Percentiles rank a stretch among this genome's conserved stretches.
Conservation (phyloP, 495 filamentous ascomycete genomes). For the Durotheca rogersii region DNA sequence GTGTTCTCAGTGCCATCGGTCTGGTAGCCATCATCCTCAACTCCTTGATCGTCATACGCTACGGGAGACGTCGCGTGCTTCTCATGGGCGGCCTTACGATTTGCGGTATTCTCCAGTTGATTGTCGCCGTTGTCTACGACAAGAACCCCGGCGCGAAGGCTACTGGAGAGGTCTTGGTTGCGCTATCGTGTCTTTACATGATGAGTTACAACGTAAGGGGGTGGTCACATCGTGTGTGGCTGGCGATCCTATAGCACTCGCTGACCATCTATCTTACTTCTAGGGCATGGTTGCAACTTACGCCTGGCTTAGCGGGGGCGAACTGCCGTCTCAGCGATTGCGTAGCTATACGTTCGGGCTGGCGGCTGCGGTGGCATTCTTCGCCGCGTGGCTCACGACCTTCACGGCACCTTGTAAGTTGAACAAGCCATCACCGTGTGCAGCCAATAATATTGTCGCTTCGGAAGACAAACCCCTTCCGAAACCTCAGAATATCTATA, state of each 20-base stretch:
- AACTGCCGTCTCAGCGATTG: conserved; percentile 47
- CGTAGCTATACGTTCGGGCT: conserved; percentile 50
- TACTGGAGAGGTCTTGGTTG: conserved; percentile 48
- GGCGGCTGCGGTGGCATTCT: conserved; percentile 44
- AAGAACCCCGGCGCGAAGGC: conserved; percentile 40
- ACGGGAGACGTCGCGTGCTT: conserved; percentile 49
- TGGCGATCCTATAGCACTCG: too few relatives aligned
- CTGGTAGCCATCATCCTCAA: conserved; percentile 51
- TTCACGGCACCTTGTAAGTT: conserved; percentile 49
- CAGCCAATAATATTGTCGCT: too few relatives aligned
- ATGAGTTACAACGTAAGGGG: conserved; percentile 49
- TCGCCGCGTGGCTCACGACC: conserved; percentile 50
- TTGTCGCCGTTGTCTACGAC: conserved; percentile 49
- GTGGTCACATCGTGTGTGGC: too few relatives aligned
- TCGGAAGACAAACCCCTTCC: too few relatives aligned
- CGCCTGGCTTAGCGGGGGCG: conserved; percentile 52
- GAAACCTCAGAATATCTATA: too few relatives aligned
- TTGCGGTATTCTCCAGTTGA: conserved; percentile 48
- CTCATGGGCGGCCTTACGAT: conserved; percentile 44
- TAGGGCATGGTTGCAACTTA: conserved; percentile 45
- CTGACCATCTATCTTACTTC: too few relatives aligned
- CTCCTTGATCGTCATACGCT: conserved; percentile 44
- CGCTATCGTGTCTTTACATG: conserved; percentile 49
- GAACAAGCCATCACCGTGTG: not conserved
- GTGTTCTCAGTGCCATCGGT: conserved; percentile 49